phyloP scores from a whole-genome alignment of 2,329 filamentous ascomycete genomes.

The Trichoderma atrobrunneum region DNA sequence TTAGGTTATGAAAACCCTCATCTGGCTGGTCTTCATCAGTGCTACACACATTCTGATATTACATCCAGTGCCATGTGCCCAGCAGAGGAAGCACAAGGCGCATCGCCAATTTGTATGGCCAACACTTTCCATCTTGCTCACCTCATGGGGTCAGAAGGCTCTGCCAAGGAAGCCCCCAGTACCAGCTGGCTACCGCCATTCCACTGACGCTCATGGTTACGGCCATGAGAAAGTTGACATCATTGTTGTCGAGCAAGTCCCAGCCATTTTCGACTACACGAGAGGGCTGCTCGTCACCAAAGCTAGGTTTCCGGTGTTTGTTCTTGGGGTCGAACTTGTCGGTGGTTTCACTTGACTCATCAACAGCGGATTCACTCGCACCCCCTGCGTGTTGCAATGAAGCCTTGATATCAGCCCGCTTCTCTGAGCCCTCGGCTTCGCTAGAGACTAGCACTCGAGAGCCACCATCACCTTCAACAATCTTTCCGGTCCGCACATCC shows the following conservation, averaged over 20 bases:
- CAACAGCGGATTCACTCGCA: constrained; percentile 31
- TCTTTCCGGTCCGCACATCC: constrained; percentile 78
- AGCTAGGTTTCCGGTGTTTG: constrained; percentile 50
- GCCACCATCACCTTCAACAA: constrained; percentile 83
- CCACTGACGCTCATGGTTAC: constrained; percentile 73
- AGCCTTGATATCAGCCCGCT: constrained; percentile 40
- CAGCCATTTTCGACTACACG: constrained; percentile 62
- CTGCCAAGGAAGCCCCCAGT: constrained; percentile 52
- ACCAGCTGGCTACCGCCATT: constrained; percentile 63
- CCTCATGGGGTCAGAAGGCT: constrained; percentile 5
- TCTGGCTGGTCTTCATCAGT: neutral
- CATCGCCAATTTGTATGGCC: neutral
- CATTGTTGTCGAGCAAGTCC: constrained; percentile 89
- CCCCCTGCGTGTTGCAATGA: constrained; percentile 44
- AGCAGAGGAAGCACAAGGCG: neutral
- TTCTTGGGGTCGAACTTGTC: constrained; percentile 49
- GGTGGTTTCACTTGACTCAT: constrained; percentile 37
- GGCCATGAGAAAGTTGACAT: constrained; percentile 92
- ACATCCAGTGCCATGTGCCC: neutral
- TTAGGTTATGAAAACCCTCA: neutral
- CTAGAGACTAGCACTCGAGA: constrained; percentile 51
- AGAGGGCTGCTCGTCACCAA: constrained; percentile 57
- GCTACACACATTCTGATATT: neutral
- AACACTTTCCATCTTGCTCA: neutral
- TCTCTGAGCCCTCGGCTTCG: constrained; percentile 29